Evolutionary conservation across 2,329 filamentous ascomycete species (phyloP), one percentile per base, ranked within the genome.

Genomic region (Dactylellina cionopaga): DNA sequence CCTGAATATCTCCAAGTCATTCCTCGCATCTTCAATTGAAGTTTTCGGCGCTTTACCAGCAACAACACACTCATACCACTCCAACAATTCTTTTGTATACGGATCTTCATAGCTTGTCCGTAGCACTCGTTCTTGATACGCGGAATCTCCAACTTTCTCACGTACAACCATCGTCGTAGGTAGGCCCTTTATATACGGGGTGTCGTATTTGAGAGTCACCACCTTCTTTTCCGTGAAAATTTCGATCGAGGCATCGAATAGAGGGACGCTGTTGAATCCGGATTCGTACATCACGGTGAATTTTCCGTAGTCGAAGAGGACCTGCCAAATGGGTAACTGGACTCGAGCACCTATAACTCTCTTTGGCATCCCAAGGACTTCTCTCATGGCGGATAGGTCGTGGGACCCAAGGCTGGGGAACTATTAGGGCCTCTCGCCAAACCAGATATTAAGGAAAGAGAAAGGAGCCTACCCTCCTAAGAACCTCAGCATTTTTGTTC

Each of bases 201-300:
- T 84, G 63, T 89, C 85, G 74, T 85, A 87, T 33, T 84, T 76
- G 9, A 89, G 80, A 0, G 80, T 81, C 0, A 89, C 83, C 0
- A 83, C 83, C 79, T 88, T 89, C 5, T 82, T 79, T 13, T 80
- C 77, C 0, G 83, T 83, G 74, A 86, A 88, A 0, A 89, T 80
- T 1, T 83, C 83, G 5, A 87, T 77, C 43, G 83, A 81, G 0
- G 85, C 83, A 59, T 87, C 85, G 52, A 87, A 86, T 0, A 79
- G 75, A 0, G 86, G 84, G 0, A 89, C 82, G 0, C 77, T 76
- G 74, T 85, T 83, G 19, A 87, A 80, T 0, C 87, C 86, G 0
- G 83, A 83, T 74, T 89, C 87, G 74, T 88, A 89, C 0, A 83
- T 81, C 1, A 87, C 81, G 0, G 84, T 80, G 65, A 87, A 89